Percentiles rank a stretch among this genome's conserved stretches.
phyloP scores from a whole-genome alignment of 768 basidiomycete genomes.

The Aureoboletus auriporus region DNA sequence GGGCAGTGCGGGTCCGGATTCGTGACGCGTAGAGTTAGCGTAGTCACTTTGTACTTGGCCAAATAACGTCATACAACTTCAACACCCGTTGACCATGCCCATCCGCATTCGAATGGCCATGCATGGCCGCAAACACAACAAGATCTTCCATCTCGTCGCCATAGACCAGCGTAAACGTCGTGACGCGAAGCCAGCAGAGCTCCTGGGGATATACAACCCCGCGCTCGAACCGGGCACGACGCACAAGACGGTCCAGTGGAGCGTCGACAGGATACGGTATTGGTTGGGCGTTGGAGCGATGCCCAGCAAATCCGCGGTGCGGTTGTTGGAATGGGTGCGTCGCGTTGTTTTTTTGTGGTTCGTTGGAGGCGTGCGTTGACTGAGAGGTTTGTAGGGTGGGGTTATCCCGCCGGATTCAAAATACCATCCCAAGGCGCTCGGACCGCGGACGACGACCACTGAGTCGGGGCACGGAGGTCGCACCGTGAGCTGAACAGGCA shows the following conservation, averaged over 20 bases:
- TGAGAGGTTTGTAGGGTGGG: slow-evolving; percentile 45
- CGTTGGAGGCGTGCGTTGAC: slow-evolving; percentile 2
- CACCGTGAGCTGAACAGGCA: slow-evolving; percentile 9
- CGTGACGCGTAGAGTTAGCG: slow-evolving; percentile 8
- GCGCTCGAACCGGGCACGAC: slow-evolving; percentile 45
- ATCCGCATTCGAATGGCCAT: slow-evolving; percentile 83
- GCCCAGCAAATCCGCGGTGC: slow-evolving; percentile 75
- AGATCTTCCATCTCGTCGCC: slow-evolving; percentile 84
- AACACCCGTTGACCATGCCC: slow-evolving; percentile 48
- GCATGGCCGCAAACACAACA: slow-evolving; percentile 70
- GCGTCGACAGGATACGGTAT: slow-evolving; percentile 82
- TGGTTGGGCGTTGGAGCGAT: slow-evolving; percentile 86
- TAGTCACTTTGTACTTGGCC: slow-evolving; percentile 1
- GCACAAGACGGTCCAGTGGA: slow-evolving; percentile 84
- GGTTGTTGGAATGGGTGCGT: slow-evolving; percentile 70
- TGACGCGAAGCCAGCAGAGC: slow-evolving; percentile 84
- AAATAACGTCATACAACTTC: slow-evolving; percentile 24
- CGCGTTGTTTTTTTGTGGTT: neutral
- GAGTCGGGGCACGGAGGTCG: neutral
- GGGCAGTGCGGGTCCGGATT: slow-evolving; percentile 65
- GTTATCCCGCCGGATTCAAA: slow-evolving; percentile 55
- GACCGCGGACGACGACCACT: slow-evolving; percentile 5
- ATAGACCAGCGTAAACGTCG: slow-evolving; percentile 66
- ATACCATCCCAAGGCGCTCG: slow-evolving; percentile 42
- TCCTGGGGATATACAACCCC: slow-evolving; percentile 82